phyloP scores from a whole-genome alignment of 2,329 filamentous ascomycete species.

The Aspergillus fijiensis region DNA sequence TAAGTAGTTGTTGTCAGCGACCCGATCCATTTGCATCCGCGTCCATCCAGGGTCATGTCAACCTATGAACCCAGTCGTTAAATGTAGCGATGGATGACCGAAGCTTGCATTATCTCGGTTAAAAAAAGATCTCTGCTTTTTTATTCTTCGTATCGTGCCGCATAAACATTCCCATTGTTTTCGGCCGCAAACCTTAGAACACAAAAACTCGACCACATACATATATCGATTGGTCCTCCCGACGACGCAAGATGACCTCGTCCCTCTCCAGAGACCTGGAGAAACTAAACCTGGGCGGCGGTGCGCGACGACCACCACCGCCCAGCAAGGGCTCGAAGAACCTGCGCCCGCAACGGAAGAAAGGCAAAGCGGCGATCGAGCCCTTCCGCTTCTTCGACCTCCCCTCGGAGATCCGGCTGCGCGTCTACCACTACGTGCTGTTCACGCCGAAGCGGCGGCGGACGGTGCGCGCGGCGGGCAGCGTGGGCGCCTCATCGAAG shows the following conservation, averaged over 20 bases:
- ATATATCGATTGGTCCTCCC: not conserved
- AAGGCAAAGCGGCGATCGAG: slow-evolving; percentile 12
- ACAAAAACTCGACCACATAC: not conserved
- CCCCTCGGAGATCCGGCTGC: slow-evolving; percentile 54
- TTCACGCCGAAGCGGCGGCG: slow-evolving; percentile 35
- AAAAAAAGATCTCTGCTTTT: slow-evolving; percentile 5
- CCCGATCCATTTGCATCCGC: not conserved
- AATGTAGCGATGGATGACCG: slow-evolving; percentile 28
- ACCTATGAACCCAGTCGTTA: slow-evolving; percentile 16
- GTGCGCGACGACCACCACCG: slow-evolving; percentile 13
- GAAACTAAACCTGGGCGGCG: slow-evolving; percentile 26
- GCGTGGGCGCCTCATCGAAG: slow-evolving; percentile 38
- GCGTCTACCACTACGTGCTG: slow-evolving; percentile 50
- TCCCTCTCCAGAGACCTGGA: slow-evolving; percentile 24
- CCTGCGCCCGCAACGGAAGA: slow-evolving; percentile 13
- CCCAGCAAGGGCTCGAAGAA: slow-evolving; percentile 16
- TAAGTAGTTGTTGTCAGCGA: slow-evolving; percentile 13
- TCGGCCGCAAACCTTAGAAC: slow-evolving; percentile 8
- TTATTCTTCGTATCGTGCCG: slow-evolving; percentile 22
- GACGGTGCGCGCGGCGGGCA: slow-evolving; percentile 29
- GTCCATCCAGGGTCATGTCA: slow-evolving; percentile 8
- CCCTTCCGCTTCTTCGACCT: slow-evolving; percentile 55
- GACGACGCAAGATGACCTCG: slow-evolving; percentile 11
- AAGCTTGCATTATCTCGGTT: not conserved
- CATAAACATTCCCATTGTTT: slow-evolving; percentile 15